Base-by-base conservation (phyloP, 805 yeast species). In the Pichia deserticola region DNA sequence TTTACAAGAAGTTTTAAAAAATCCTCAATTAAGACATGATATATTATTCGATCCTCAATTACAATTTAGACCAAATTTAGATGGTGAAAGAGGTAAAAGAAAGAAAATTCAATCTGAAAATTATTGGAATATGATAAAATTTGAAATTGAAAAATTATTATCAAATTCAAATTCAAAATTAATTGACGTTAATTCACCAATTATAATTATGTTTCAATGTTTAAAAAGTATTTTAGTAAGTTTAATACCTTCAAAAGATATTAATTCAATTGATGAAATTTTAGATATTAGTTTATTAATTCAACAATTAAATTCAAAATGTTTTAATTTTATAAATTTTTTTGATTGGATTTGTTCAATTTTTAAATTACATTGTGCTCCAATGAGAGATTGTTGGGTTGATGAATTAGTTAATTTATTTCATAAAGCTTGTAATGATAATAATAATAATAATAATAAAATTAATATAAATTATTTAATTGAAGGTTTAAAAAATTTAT, bases 21-120 rank as follows among this genome's bases (percentile, higher is more conserved):
- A 90, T 67, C 96, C 96, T 4, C 96, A 89, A 64, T 72, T 90
- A 50, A 78, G 98, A 55, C 98, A 90, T 66, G 98, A 92, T 64
- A 87, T 92, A 48, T 74, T 89, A 12, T 90, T 90, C 63, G 97
- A 90, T 69, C 95, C 97, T 15, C 87, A 86, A 61, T 72, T 90
- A 51, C 96, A 89, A 70, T 88, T 90, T 66, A 78, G 97, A 63
- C 95, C 95, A 32, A 87, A 88, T 61, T 71, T 89, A 56, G 96
- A 87, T 64, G 95, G 96, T 46, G 97, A 90, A 67, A 73, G 96
- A 46, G 96, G 95, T 30, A 76, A 81, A 52, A 76, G 89, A 48
- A 88, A 89, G 74, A 83, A 80, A 67, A 66, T 75, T 50, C 73
- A 84, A 41, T 84, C 89, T 44, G 95, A 88, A 62, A 81, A 77